Evolutionary conservation across 768 basidiomycete genomes (phyloP).

Genomic region (Collybia mongolica): DNA sequence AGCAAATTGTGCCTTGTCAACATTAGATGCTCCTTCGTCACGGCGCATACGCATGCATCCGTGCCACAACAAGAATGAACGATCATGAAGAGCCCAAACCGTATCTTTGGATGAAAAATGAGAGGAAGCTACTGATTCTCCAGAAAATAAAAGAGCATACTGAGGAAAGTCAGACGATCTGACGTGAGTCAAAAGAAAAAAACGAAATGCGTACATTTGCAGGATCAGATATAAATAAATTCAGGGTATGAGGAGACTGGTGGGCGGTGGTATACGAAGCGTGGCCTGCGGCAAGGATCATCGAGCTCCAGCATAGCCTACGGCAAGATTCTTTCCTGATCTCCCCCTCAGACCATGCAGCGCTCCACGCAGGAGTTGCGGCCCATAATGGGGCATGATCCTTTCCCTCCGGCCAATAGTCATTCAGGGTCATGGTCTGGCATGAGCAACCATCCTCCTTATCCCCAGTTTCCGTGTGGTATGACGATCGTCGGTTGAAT

Average conservation of each 20-base stretch:
- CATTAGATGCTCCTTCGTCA: conserved; percentile 34
- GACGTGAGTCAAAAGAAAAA: neutral
- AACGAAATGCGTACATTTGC: conserved; percentile 51
- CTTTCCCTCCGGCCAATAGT: conserved; percentile 45
- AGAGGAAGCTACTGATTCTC: conserved; percentile 49
- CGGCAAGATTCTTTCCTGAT: conserved; percentile 71
- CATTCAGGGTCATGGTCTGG: conserved; percentile 46
- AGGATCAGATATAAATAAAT: conserved; percentile 61
- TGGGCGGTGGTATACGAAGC: conserved; percentile 56
- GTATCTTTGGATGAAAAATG: conserved; percentile 54
- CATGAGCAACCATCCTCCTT: conserved; percentile 42
- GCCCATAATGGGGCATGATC: conserved; percentile 65
- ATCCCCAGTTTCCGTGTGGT: neutral
- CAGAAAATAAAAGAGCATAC: conserved; percentile 76
- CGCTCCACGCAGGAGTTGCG: conserved; percentile 63
- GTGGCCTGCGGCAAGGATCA: conserved; percentile 64
- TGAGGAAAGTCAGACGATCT: conserved; percentile 22
- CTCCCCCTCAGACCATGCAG: conserved; percentile 57
- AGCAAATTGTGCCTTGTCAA: conserved; percentile 61
- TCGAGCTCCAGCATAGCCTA: conserved; percentile 70
- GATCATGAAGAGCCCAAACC: conserved; percentile 74
- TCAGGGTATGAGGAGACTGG: conserved; percentile 29
- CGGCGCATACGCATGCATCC: conserved; percentile 65
- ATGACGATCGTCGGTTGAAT: conserved; percentile 2
- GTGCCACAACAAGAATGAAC: conserved; percentile 72